Evolutionary conservation across 441 rosid species (phyloP), one percentile per base, ranked within the genome.

Genomic region (Kokia cookei): DNA sequence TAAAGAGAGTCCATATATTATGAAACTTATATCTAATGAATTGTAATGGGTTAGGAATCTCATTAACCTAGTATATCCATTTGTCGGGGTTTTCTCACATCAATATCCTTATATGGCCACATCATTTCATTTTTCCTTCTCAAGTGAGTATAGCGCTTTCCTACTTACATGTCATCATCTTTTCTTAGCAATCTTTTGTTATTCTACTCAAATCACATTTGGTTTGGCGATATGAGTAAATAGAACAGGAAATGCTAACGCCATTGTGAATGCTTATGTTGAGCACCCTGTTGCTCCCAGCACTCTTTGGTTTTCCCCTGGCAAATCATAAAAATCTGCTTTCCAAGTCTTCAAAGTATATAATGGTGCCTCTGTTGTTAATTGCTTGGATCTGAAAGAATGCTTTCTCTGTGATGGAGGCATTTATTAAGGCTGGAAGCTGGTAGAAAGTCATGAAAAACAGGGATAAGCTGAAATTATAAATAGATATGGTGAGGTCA

Each of bases 41-140:
- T 71, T 77, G 55, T 53, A 17, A 32, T 43, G 57, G 51, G 42
- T 60, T 69, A 62, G 71, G 37, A 70, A 48, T 60, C 43, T 65
- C 43, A 55, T 55, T 13, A 26, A 58, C 48, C 55, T 12, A 62
- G 42, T 50, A 22, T 42, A 12, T n/a, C 57, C 17, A 29, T 43
- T 8, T 11, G 63, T 14, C 51, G 70, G 42, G 24, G 17, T 15
- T 65, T 57, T 54, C 65, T 15, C 26, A 4, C 59, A 15, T 9
- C 48, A 35, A 8, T 27, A 13, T 14, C 40, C 5, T 57, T 53
- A 7, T 7, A 37, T 37, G 42, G 42, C 9, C 42, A 0, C 42
- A 7, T 37, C 19, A 35, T 53, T 54, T 54, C 37, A 7, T 37
- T 37, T 37, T 37, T 37, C 13, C 14, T 40, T 64, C 8, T 43